Base-by-base conservation (phyloP, 2,329 filamentous ascomycete genomes). In the Parasarocladium wereldwijsianum region DNA sequence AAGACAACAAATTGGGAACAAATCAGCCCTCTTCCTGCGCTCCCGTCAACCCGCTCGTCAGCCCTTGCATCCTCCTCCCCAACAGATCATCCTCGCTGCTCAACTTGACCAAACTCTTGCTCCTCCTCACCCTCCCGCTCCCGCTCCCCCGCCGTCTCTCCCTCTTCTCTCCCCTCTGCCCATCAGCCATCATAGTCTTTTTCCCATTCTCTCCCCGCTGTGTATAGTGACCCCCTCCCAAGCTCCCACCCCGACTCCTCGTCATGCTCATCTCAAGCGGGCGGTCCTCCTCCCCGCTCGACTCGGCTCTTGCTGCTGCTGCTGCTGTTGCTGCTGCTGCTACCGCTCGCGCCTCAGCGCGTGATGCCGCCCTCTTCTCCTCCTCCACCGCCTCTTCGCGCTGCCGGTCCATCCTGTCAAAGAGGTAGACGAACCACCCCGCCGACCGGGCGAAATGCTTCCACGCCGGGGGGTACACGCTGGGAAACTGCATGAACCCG, bases 401-500 rank as follows among this genome's bases (percentile, higher is more conserved):
- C 36, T 37, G 26, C 33, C 39, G 23, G 13, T 67, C 61, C 3
- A 60, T 70, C 20, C 52, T 60, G 32, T 55, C 54, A 29, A 93
- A 87, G 0, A 85, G 65, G 17, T 85, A 75, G 26, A 76, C 66
- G 41, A 94, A 85, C 87, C 87, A 96, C 11, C 64, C 58, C 0
- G 74, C 77, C 38, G 80, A 82, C 19, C 78, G 70, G 39, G 79
- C 72, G 42, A 96, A 81, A 46, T 92, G 77, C 43, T 77, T 79
- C 82, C 85, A 93, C 1, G 82, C 86, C 7, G 90, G 83, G 0
- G 85, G 85, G 42, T 92, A 98, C 4, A 94, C 62, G 1, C 71
- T 65, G 0, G 84, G 83, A 46, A 98, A 93, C 47, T 94, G 86
- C 42, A 94, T 57, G 52, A 98, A 98, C 1, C 90, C 90, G 45